phyloP scores from a whole-genome alignment of 148 eudicot species.

The Rhododendron vialii region DNA sequence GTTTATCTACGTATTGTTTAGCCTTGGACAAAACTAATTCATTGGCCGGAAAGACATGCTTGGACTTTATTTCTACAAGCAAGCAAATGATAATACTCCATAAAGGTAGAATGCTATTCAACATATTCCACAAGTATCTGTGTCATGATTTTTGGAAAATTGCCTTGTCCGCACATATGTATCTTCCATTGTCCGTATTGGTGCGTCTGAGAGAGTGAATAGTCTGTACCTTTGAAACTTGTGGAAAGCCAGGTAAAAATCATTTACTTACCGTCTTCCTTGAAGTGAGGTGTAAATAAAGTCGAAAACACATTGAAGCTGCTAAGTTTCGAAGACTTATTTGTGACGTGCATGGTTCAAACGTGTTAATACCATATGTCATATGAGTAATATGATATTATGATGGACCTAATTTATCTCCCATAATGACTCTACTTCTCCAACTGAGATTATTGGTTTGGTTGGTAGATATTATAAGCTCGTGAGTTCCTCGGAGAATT shows the following conservation, averaged over 20 bases:
- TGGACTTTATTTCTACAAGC: neutral
- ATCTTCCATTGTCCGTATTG: neutral
- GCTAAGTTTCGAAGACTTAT: neutral
- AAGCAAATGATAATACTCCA: neutral
- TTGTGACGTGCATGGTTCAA: neutral
- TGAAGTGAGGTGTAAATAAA: neutral
- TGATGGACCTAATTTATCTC: neutral
- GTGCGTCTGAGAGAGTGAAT: neutral
- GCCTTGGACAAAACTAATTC: neutral
- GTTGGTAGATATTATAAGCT: slow-evolving; percentile 66
- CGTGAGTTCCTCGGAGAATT: slow-evolving; percentile 69
- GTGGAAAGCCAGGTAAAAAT: neutral
- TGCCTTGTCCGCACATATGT: neutral
- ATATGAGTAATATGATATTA: neutral
- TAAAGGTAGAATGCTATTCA: neutral
- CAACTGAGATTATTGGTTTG: neutral
- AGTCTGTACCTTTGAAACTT: neutral
- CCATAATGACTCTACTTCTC: neutral
- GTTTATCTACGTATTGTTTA: neutral
- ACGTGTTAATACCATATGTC: neutral
- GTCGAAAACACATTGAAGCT: neutral
- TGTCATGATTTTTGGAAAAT: neutral
- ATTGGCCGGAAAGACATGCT: neutral
- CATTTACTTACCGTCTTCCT: neutral
- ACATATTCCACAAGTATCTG: neutral